Percentiles rank a stretch among this genome's conserved stretches.
phyloP scores from a whole-genome alignment of 768 basidiomycete genomes.

The Multifurca ochricompacta region DNA sequence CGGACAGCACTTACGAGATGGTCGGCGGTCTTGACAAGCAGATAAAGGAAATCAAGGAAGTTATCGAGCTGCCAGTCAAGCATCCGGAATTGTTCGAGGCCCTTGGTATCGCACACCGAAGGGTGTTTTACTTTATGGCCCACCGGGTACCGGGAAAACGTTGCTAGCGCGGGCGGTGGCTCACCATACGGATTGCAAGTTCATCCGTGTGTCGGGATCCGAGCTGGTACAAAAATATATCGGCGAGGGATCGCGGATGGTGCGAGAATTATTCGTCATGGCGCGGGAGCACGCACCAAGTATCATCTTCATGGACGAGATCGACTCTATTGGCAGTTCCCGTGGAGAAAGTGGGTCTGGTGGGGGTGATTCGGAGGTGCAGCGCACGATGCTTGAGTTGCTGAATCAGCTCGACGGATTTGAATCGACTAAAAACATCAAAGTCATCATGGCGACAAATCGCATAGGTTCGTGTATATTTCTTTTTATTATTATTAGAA shows the following conservation, averaged over 20 bases:
- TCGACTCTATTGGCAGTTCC: constrained; percentile 93
- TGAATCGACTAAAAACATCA: constrained; percentile 73
- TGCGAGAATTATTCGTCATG: constrained; percentile 97
- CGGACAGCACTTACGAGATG: constrained; percentile 99
- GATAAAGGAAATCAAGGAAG: constrained; percentile 98
- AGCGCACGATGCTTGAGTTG: constrained; percentile 59
- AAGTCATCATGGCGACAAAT: constrained; percentile 95
- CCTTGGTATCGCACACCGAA: constrained; percentile 97
- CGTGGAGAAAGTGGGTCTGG: constrained; percentile 70
- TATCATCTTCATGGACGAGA: constrained; percentile 99
- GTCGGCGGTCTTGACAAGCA: constrained; percentile 97
- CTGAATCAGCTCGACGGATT: constrained; percentile 63
- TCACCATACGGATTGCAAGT: constrained; percentile 96
- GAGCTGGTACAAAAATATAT: constrained; percentile 98
- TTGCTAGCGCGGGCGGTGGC: constrained; percentile 92
- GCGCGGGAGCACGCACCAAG: constrained; percentile 94
- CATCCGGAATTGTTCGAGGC: constrained; percentile 93
- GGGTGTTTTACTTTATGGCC: constrained; percentile 91
- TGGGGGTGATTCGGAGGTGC: constrained; percentile 58
- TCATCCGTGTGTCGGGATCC: constrained; percentile 90
- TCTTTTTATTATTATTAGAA: too few species aligned
- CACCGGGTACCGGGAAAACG: constrained; percentile 96
- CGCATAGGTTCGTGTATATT: constrained; percentile 67
- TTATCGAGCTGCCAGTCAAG: constrained; percentile 95
- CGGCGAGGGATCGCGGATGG: constrained; percentile 94